A percentile compares a stretch with the other conserved stretches of the same genome.
Conservation (phyloP, 2,329 filamentous ascomycete species). For the Proliferodiscus dingleyae region DNA sequence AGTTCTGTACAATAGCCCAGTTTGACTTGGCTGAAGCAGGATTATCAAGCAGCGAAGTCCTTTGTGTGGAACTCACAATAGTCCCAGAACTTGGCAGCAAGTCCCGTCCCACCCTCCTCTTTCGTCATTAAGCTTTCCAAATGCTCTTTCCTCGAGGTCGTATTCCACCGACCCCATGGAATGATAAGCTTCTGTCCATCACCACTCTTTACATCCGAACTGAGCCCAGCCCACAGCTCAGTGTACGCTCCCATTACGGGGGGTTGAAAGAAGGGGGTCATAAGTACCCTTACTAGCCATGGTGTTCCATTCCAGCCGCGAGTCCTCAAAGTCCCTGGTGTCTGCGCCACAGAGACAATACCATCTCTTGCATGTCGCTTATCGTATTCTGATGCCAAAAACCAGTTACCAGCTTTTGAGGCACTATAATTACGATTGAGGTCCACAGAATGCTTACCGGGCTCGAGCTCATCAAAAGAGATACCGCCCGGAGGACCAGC, state of each 20-base stretch:
- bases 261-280: constrained; percentile 12
- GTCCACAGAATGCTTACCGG: constrained; percentile 10
- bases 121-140: constrained; percentile 13
- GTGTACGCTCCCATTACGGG: constrained; percentile 22
- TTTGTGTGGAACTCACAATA: constrained; percentile 18
- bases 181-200: constrained; percentile 19
- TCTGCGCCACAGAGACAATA: constrained; percentile 12
- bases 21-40: no score
- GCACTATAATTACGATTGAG: constrained; percentile 9
- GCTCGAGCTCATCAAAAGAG: constrained; percentile 8
- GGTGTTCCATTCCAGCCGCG: constrained; percentile 6
- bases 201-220: constrained; percentile 8
- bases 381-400: constrained; percentile 11
- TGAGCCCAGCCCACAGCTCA: constrained; percentile 19
- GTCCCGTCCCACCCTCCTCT: constrained; percentile 20
- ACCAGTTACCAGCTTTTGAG: constrained; percentile 16
- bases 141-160: constrained; percentile 15
- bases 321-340: constrained; percentile 19
- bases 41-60: no score
- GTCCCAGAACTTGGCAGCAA: constrained; percentile 19
- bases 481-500: constrained; percentile 5
- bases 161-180: constrained; percentile 38
- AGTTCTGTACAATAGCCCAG: no score
- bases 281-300: constrained; percentile 1
- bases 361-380: constrained; percentile 7